Evolutionary conservation across 2,329 filamentous ascomycete genomes (phyloP), one percentile per base, ranked within the genome.

Genomic region (Phaeosphaeria sp.): DNA sequence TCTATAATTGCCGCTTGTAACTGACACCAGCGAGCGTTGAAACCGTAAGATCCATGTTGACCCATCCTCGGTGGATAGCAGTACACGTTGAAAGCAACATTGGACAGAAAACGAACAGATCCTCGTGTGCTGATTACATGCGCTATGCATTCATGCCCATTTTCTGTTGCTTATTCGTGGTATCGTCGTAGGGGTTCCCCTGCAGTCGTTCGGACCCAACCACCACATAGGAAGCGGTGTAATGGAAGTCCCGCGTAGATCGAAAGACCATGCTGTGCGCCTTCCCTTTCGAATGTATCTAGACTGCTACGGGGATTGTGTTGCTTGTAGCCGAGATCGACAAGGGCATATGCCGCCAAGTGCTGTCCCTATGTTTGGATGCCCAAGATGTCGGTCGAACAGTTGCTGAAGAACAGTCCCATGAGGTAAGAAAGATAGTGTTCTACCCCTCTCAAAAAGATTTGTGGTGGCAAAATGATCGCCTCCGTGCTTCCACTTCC

Each of bases 401-500:
- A n/a, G 48, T 22, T 44, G 30, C 44, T 49, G 47, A 47, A 46
- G 46, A 55, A 50, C 48, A 53, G 47, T 30, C 30, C 39, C 36
- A 25, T 51, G 27, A 55, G 46, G 55, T 53, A 42, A 42, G 27
- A 36, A 52, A 48, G 44, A 30, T 43, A 46, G 49, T 36, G 30
- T 60, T 40, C 40, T 55, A 57, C 45, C 39, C 24, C 17, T 27
- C 42, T n/a, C 43, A 30, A 30, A 39, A 49, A 52, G 20, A 43
- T 21, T 44, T 47, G 48, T 59, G 56, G 68, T 71, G 68, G 68
- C 68, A 52, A 71, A 66, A 59, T 62, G 66, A 69, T 71, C 68
- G 65, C 60, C 64, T 71, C 66, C 56, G 59, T 59, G 46, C 56
- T 49, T 49, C 52, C 21, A 46, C 49, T 49, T 48, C 59, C 18